These are phyloP conservation scores for Stagonosporopsis cucurbitacearum DNA, from an alignment of 2,329 filamentous ascomycete species.

Conservation along the genomic window DNA sequence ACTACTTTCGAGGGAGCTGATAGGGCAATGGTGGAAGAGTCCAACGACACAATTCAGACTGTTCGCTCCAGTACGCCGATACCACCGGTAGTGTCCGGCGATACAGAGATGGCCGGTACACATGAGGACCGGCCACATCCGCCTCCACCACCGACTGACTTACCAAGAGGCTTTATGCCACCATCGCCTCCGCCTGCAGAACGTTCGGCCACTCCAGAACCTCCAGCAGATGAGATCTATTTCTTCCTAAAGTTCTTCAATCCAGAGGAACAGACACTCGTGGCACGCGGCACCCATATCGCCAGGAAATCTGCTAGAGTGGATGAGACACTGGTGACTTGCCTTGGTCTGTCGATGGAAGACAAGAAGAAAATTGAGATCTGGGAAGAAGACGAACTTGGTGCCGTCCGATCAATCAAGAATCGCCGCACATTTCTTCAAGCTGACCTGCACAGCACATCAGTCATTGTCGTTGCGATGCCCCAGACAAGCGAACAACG, in stretches of 20 bases:
- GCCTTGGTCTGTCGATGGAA: slow-evolving; percentile 40
- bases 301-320: slow-evolving; percentile 41
- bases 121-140: slow-evolving; percentile 35
- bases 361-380: slow-evolving; percentile 54
- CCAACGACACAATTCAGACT: slow-evolving; percentile 2
- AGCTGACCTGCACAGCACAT: slow-evolving; percentile 40
- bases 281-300: slow-evolving; percentile 43
- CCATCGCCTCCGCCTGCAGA: slow-evolving; percentile 28
- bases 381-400: slow-evolving; percentile 56
- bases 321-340: slow-evolving; percentile 40
- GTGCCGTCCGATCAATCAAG: slow-evolving; percentile 36
- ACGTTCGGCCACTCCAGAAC: slow-evolving; percentile 28
- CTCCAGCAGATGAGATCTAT: slow-evolving; percentile 46
- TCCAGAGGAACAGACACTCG: slow-evolving; percentile 43
- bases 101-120: slow-evolving; percentile 48
- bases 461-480: slow-evolving; percentile 43
- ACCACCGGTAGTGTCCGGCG: slow-evolving; percentile 29
- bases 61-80: slow-evolving; percentile 15
- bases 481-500: slow-evolving; percentile 39
- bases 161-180: slow-evolving; percentile 23
- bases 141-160: slow-evolving; percentile 32
- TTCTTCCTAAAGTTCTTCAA: slow-evolving; percentile 52
- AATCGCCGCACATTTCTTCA: slow-evolving; percentile 43
- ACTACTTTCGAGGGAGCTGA: slow-evolving; percentile 20
- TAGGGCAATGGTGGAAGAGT: slow-evolving; percentile 35